Percentiles rank a stretch among this genome's conserved stretches.
These are phyloP conservation scores for Ganoderma meredithae DNA, from an alignment of 1,284 basidiomycete genomes.

Conservation along the genomic window DNA sequence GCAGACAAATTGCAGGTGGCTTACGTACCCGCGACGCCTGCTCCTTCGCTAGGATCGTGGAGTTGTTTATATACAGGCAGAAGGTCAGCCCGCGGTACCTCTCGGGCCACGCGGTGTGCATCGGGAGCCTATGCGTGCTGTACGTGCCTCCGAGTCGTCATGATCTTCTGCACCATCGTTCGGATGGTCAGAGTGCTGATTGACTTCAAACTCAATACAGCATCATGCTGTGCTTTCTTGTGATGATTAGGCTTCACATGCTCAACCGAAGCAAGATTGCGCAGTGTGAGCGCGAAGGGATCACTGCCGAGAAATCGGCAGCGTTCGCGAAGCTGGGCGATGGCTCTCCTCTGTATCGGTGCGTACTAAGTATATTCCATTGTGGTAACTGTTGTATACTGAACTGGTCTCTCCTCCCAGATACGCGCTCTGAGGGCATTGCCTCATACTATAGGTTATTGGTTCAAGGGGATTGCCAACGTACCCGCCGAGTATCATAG, in stretches of 20 bases:
- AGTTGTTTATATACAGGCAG: conserved; percentile 29
- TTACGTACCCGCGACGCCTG: no score
- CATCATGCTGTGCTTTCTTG: conserved; percentile 12
- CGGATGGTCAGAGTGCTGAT: background rate
- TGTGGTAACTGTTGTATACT: background rate
- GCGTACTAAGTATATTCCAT: background rate
- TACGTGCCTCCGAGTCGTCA: conserved; percentile 8
- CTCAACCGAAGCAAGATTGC: conserved; percentile 23
- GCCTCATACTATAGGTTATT: no score
- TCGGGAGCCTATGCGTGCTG: conserved; percentile 22
- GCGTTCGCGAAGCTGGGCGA: conserved; percentile 27
- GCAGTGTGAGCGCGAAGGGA: conserved; percentile 21
- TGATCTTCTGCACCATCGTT: background rate
- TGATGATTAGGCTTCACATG: conserved; percentile 21
- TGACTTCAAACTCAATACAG: background rate
- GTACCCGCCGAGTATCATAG: background rate
- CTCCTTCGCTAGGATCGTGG: conserved; percentile 18
- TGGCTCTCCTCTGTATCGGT: conserved; percentile 28
- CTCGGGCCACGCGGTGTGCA: conserved; percentile 25
- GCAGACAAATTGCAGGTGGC: no score
- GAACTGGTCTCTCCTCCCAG: background rate
- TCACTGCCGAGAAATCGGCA: conserved; percentile 7
- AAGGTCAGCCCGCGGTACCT: conserved; percentile 28
- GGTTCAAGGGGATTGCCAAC: background rate
- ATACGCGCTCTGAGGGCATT: background rate